Base-by-base conservation (phyloP, 2,329 filamentous ascomycete genomes). In the Diplocarpon mali region DNA sequence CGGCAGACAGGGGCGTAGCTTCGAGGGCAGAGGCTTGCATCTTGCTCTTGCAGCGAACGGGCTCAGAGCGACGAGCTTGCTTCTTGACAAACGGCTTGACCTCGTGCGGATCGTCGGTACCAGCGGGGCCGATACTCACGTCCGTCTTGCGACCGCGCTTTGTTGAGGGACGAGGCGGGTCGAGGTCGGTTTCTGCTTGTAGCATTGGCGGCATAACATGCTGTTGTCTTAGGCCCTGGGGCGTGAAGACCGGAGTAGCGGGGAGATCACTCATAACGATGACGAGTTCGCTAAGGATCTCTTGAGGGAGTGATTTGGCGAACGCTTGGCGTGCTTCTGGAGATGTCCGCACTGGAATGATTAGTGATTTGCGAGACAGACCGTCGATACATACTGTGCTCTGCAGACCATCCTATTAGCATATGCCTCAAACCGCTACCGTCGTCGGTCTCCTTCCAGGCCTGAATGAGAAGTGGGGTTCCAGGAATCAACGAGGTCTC, bases 281-380 rank as follows among this genome's bases (percentile, higher is more conserved):
- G 0, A 81, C 76, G 5, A 81, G 67, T 59, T 80, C 76, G 49
- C 73, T 77, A 6, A 80, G 63, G 1, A 81, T 73, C 53, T 78
- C 74, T 50, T 80, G 72, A 0, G 77, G 76, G 2, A 81, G 66
- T 0, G 74, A 75, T 53, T 72, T 73, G 35, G 73, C 76, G 54
- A 80, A 80, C 48, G 76, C 72, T 8, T 70, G 66, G 14, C 74
- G 67, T 1, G 68, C 67, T 16, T 75, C 69, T 2, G 55, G 53
- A 3, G 74, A 76, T 8, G 52, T 14, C 17, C 48, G 52, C 50
- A 54, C 52, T 54, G 24, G 9, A 11, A 8, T 7, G 8, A 31
- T 50, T 40, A 51, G 46, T 24, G 8, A 38, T 12, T 12, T 29
- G 20, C 15, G 10, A 32, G 12, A 15, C 16, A 13, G 10, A 16